Evolutionary conservation across 257 asterid genomes (phyloP), one percentile per base, ranked within the genome.

Genomic region (Rhazya stricta): DNA sequence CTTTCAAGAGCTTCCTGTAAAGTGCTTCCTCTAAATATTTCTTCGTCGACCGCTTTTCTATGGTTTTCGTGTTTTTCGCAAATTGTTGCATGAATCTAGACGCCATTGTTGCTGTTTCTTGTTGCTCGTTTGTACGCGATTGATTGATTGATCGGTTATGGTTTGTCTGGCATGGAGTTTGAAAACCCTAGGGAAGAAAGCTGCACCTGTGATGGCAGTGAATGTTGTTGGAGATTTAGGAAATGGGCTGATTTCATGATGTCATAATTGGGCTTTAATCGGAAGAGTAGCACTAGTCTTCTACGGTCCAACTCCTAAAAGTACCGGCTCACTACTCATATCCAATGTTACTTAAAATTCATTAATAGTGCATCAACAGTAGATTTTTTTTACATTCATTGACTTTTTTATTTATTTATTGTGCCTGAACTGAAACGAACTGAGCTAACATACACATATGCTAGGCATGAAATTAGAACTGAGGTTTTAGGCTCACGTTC

Each of bases 11-110:
- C 69, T 88, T 87, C 82, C 79, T 92, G 89, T 94, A 92, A 74
- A 94, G 97, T 73, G 91, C 96, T 81, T 86, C 94, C 76, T 86
- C 96, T 77, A 95, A 54, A 73, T 87, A 95, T 83, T 87, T 89
- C 85, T 92, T 91, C 39, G 86, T 76, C 9, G 97, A 88, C 51
- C 99, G 83, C 81, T 88, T 86, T 78, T 80, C 32, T 23, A 95
- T 69, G 70, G 66, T 84, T 86, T 81, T 89, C 82, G 79, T 73
- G 85, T 86, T 92, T 83, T 79, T 84, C 68, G 81, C 83, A 62
- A 92, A 90, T 36, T 91, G 96, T 81, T 83, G 92, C 88, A 92
- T 85, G 78, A 92, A 92, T 21, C 74, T 65, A 32, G 97, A 89
- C 83, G 91, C 88, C 98, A 88, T 91, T 79, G 25, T 79, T 67